Evolutionary conservation across 371 early-diverging fungal species (phyloP).

Genomic region (Parasitella parasitica): DNA sequence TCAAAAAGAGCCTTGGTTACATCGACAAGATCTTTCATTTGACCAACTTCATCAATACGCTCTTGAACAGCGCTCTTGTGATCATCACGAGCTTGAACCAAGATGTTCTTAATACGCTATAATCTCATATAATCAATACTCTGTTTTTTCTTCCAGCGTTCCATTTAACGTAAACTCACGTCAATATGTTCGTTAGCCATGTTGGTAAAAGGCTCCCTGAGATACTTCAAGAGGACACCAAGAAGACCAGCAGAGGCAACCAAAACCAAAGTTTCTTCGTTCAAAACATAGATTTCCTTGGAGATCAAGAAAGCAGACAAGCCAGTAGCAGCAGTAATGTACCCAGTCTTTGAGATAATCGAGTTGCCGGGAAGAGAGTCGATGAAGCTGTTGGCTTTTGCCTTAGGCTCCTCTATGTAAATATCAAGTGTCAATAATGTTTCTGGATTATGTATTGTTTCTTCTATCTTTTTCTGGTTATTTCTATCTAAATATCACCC

Average conservation of each 20-base stretch:
- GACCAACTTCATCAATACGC: constrained; percentile 86
- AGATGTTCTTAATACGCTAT: constrained; percentile 74
- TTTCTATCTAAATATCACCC: not conserved
- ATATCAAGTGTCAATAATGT: not conserved
- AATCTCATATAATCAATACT: not conserved
- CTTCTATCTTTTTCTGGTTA: not conserved
- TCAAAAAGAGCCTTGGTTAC: constrained; percentile 92
- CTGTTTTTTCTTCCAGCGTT: not conserved
- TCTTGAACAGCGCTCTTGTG: constrained; percentile 89
- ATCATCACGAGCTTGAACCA: constrained; percentile 84
- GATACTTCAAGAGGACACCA: constrained; percentile 69
- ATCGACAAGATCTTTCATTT: constrained; percentile 91
- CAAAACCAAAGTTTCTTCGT: constrained; percentile 90
- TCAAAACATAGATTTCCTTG: constrained; percentile 96
- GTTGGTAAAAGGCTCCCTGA: constrained; percentile 83
- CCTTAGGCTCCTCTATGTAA: constrained; percentile 52
- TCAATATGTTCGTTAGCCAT: constrained; percentile 83
- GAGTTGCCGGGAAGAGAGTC: constrained; percentile 89
- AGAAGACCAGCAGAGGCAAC: constrained; percentile 74
- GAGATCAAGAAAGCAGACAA: constrained; percentile 88
- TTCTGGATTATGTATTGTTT: not conserved
- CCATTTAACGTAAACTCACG: constrained; percentile 29
- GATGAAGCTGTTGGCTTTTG: constrained; percentile 88
- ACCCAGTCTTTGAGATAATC: constrained; percentile 86
- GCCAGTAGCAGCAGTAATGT: constrained; percentile 82